A percentile compares a stretch with the other conserved stretches of the same genome.
Conservation (phyloP, 305 asterid genomes). For the Solanum hybrid region DNA sequence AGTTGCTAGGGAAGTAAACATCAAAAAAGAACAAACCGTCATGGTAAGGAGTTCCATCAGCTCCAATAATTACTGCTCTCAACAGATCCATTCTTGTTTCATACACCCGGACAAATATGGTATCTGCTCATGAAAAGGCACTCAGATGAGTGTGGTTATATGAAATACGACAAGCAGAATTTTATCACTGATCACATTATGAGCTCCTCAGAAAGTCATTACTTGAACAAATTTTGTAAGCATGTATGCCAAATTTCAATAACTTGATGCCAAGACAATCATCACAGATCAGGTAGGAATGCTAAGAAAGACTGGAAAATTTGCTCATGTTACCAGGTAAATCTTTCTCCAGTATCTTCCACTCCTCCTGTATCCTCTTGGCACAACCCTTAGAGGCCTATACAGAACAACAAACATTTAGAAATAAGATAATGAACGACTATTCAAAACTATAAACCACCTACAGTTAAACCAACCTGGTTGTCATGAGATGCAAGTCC, state of each 20-base stretch:
- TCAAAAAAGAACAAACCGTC: conserved; percentile 97
- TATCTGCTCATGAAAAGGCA: conserved; percentile 34
- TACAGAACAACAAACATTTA: conserved; percentile 13
- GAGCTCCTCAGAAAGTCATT: not conserved
- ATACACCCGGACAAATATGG: conserved; percentile 76
- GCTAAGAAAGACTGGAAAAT: not conserved
- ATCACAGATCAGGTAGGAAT: not conserved
- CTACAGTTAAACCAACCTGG: conserved; percentile 31
- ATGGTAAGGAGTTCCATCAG: conserved; percentile 95
- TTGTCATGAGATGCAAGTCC: conserved; percentile 20
- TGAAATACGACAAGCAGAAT: not conserved
- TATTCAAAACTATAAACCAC: not conserved
- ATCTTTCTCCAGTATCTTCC: conserved; percentile 85
- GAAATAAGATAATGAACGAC: not conserved
- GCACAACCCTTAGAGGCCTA: conserved; percentile 72
- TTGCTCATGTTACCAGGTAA: conserved; percentile 54
- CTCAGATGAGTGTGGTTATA: not conserved
- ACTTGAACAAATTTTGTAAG: not conserved
- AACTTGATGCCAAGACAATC: not conserved
- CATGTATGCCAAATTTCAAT: not conserved
- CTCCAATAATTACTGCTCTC: conserved; percentile 88
- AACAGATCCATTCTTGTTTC: conserved; percentile 88
- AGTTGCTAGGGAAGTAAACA: conserved; percentile 62
- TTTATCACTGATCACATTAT: not conserved
- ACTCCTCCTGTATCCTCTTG: conserved; percentile 86